These are phyloP conservation scores for Tulasnella sp. DNA, from an alignment of 768 basidiomycete species.

Conservation along the genomic window DNA sequence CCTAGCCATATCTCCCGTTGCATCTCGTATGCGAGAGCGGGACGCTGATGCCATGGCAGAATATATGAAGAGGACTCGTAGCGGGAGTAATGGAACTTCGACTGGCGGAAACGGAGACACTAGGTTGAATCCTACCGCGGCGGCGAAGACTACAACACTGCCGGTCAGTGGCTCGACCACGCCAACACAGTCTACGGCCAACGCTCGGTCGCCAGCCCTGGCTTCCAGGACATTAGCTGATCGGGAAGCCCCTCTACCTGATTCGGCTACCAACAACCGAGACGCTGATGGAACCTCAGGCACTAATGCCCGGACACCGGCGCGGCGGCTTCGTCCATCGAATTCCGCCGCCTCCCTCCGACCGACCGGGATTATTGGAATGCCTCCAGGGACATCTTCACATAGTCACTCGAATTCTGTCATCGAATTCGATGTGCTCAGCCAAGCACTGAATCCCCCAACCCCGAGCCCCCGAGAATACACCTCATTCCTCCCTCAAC, in stretches of 20 bases:
- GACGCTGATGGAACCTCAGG: background rate
- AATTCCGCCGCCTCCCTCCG: slow-evolving; percentile 23
- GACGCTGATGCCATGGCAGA: slow-evolving; percentile 88
- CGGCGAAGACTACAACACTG: background rate
- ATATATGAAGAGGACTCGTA: slow-evolving; percentile 75
- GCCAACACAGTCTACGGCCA: background rate
- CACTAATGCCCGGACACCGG: background rate
- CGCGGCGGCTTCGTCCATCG: slow-evolving; percentile 18
- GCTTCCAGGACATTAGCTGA: background rate
- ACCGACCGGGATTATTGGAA: slow-evolving; percentile 23
- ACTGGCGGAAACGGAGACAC: background rate
- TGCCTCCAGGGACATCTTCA: slow-evolving; percentile 12
- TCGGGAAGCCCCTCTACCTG: background rate
- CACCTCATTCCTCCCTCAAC: background rate
- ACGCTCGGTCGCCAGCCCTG: background rate
- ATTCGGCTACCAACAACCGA: background rate
- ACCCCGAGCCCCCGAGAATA: background rate
- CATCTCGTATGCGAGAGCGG: slow-evolving; percentile 72
- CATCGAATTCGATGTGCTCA: slow-evolving; percentile 11
- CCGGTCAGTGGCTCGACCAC: slow-evolving; percentile 10
- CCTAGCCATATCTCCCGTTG: slow-evolving; percentile 67
- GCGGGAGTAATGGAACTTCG: slow-evolving; percentile 45
- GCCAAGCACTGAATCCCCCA: slow-evolving; percentile 5
- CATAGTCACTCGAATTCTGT: slow-evolving; percentile 21
- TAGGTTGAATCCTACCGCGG: background rate